Evolutionary conservation across 139 green algal genomes (phyloP).

Genomic region (Nannochloris sp.): DNA sequence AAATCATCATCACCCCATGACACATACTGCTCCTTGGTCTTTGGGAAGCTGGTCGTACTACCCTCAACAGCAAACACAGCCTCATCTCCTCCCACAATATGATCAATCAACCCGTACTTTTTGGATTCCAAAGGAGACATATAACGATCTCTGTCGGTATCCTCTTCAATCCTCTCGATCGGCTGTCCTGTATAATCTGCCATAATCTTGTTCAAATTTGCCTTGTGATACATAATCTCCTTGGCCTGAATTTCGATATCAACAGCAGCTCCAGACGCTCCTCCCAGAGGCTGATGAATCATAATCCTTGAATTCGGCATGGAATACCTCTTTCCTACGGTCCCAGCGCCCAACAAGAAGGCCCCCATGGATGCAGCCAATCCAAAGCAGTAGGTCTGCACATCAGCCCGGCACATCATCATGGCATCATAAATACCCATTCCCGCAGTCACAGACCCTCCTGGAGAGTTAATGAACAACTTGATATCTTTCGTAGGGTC

Average conservation of each 20-base stretch:
- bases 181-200: constrained; percentile 75
- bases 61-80: constrained; percentile 56
- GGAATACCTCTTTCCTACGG: constrained; percentile 84
- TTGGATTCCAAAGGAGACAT: constrained; percentile 95
- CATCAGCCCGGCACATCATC: constrained; percentile 52
- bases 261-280: constrained; percentile 80
- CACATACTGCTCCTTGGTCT: constrained; percentile 61
- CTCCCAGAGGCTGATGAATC: constrained; percentile 99
- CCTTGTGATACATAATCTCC: constrained; percentile 99
- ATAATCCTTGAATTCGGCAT: constrained; percentile 99
- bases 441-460: constrained; percentile 92
- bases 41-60: constrained; percentile 46
- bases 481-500: constrained; percentile 97
- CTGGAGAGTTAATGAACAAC: constrained; percentile 99
- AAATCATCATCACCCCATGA: constrained; percentile 35
- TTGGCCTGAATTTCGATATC: constrained; percentile 90
- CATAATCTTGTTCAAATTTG: constrained; percentile 97
- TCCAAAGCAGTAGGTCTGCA: constrained; percentile 94
- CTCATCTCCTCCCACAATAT: constrained; percentile 93
- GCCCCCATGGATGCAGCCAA: constrained; percentile 98
- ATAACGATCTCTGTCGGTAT: constrained; percentile 96
- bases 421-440: constrained; percentile 99
- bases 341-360: constrained; percentile 89
- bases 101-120: constrained; percentile 94
- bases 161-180: constrained; percentile 83